Base-by-base conservation (phyloP, 202 grass and related monocot genomes). In the Bolboschoenoplectus hybrid region DNA sequence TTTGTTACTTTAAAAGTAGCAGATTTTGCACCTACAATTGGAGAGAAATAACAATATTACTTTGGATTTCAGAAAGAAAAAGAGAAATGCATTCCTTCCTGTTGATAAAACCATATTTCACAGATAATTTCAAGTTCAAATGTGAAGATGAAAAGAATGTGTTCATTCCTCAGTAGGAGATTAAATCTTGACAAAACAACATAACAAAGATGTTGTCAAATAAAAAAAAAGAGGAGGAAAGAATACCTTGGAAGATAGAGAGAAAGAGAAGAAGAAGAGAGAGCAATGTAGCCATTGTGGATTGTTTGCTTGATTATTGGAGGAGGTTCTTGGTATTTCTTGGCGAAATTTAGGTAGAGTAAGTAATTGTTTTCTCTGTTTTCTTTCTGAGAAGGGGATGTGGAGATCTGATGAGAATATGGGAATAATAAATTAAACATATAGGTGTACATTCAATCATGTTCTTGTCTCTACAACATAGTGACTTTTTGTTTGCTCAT, bases 1-100 rank as follows among this genome's bases (percentile, higher is more conserved):
- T 97, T 97, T 74, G 53, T 89, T 34, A 93, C 17, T 9, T 81
- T 89, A 74, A 93, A 93, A n/a, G 74, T 89, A 3, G 88, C 76
- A 0, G 89, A 36, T 6, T 69, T 26, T 36, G 45, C 88, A 65
- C 82, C 92, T 94, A 81, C 0, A 17, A 49, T 82, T 39, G 20
- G 46, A 8, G 63, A 52, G 11, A 26, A 32, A 63, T 26, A 38
- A 57, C 55, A 62, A 49, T 7, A 85, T 92, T 41, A 89, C 0
- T 49, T 11, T 38, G 13, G 1, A 19, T 60, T 45, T 57, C 58
- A 70, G 53, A 47, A 79, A 9, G 32, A 3, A 55, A 63, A 41
- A 63, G 2, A 13, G 1, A 6, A 6, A 14, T 5, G 5, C 38
- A 51, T 7, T 32, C 61, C 61, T 64, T 64, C 1, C 6, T 46